Conservation (phyloP, 352 stramenopile species). For the Pythium oligandrum region DNA sequence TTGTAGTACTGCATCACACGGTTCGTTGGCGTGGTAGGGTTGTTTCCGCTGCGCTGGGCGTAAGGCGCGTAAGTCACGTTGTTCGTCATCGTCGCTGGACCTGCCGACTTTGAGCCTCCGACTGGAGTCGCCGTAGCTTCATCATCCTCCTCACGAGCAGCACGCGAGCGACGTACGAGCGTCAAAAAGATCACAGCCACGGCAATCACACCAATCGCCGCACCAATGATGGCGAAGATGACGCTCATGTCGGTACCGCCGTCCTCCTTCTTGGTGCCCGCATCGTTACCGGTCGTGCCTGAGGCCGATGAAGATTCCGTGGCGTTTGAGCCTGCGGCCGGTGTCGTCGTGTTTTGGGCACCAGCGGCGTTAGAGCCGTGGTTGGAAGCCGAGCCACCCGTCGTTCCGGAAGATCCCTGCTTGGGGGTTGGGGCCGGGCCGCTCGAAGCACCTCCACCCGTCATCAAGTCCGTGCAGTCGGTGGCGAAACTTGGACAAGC, state of each 20-base stretch:
- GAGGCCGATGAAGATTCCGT: too few relatives aligned
- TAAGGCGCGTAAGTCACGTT: constrained; percentile 15
- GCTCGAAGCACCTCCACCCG: too few relatives aligned
- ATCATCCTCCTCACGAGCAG: constrained; percentile 50
- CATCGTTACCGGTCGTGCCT: too few relatives aligned
- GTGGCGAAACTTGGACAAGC: too few relatives aligned
- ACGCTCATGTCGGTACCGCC: constrained; percentile 58
- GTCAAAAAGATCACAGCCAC: constrained; percentile 75
- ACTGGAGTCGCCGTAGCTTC: constrained; percentile 19
- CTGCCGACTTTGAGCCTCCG: constrained; percentile 6
- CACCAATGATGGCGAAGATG: constrained; percentile 72
- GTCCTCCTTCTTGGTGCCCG: background rate
- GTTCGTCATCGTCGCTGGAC: constrained; percentile 15
- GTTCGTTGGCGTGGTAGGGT: constrained; percentile 20
- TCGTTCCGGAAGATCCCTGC: too few relatives aligned
- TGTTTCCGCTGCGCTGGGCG: constrained; percentile 12
- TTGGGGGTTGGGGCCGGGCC: too few relatives aligned
- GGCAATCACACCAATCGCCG: constrained; percentile 72
- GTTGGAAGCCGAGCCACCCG: too few relatives aligned
- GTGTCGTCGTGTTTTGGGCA: too few relatives aligned
- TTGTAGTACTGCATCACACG: constrained; percentile 22
- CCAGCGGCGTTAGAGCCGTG: too few relatives aligned
- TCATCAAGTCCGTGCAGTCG: too few relatives aligned
- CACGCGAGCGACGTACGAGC: constrained; percentile 67
- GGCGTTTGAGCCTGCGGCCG: too few relatives aligned